Percentiles rank a stretch among this genome's conserved stretches.
Evolutionary conservation across 352 stramenopile species (phyloP).

Genomic region (Globisporangium solare): DNA sequence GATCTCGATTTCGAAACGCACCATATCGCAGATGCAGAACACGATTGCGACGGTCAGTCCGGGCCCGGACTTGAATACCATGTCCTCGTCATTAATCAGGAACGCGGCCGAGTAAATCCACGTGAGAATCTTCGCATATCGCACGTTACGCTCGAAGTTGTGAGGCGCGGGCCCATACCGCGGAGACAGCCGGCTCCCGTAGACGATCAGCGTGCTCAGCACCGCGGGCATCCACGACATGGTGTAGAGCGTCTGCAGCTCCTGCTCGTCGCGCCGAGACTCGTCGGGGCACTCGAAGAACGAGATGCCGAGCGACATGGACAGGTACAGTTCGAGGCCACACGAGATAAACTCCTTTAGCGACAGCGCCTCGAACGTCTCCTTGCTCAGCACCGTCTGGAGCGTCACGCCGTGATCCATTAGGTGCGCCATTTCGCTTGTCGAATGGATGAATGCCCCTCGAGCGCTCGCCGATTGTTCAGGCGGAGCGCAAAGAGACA

Average conservation of each 20-base stretch:
- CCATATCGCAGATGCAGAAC: constrained; percentile 63
- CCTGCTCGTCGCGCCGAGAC: constrained; percentile 46
- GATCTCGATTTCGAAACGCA: constrained; percentile 74
- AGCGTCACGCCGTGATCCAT: background rate
- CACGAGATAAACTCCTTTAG: constrained; percentile 59
- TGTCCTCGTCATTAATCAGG: constrained; percentile 68
- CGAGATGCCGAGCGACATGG: constrained; percentile 56
- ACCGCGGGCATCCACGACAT: constrained; percentile 54
- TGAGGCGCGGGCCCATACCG: constrained; percentile 42
- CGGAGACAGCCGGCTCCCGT: constrained; percentile 40
- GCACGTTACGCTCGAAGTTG: constrained; percentile 64
- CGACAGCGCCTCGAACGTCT: constrained; percentile 38
- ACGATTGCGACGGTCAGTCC: constrained; percentile 62
- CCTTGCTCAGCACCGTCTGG: constrained; percentile 23
- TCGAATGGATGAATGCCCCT: too few species aligned
- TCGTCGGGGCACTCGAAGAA: constrained; percentile 67
- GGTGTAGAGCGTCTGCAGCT: constrained; percentile 66
- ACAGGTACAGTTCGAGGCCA: constrained; percentile 67
- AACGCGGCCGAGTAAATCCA: constrained; percentile 58
- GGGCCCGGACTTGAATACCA: constrained; percentile 64
- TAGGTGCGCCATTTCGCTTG: background rate
- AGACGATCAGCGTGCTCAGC: constrained; percentile 41
- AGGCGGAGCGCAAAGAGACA: too few species aligned
- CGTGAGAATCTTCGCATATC: constrained; percentile 61
- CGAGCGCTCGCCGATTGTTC: too few species aligned